Evolutionary conservation across 345 rosid genomes (phyloP), one percentile per base, ranked within the genome.

Genomic region (Salix caprea): DNA sequence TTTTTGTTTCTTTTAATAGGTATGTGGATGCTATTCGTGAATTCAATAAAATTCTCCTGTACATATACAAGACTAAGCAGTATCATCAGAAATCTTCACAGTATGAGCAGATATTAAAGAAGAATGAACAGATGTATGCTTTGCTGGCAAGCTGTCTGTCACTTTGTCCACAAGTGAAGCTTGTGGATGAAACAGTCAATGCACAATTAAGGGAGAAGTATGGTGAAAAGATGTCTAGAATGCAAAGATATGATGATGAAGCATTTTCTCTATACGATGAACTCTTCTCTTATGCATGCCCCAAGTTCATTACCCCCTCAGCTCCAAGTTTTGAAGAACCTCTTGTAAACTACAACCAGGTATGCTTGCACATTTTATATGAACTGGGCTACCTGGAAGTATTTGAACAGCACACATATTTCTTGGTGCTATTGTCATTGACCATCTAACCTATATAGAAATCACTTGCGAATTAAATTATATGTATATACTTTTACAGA

Each of bases 121-220:
- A 96, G 90, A 96, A 96, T 77, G 99, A 96, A 83, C 99, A 96
- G 84, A 96, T 96, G 97, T 96, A 93, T 89, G 99, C 98, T 56
- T 82, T 93, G 80, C 86, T 96, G 74, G 97, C 95, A 1, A 86
- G 93, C 80, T 84, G 86, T 77, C 95, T 93, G 70, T 93, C 97
- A 7, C 95, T 96, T 74, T 96, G 99, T 67, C 99, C 98, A 23
- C 99, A 93, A 80, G 85, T 85, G 65, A 92, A 93, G 82, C 97
- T 93, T 81, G 90, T 93, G 30, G 99, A 96, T 8, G 99, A 96
- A 79, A 90, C 96, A 69, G 98, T 96, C 60, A 92, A 88, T 79
- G 76, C 90, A 78, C 99, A 93, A 26, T 71, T 96, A 84, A 85
- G 92, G 65, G 99, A 96, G 89, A 96, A 96, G 86, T 93, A 96